Base-by-base conservation (phyloP, 441 rosid genomes). In the Pelargonium exstipulatum region DNA sequence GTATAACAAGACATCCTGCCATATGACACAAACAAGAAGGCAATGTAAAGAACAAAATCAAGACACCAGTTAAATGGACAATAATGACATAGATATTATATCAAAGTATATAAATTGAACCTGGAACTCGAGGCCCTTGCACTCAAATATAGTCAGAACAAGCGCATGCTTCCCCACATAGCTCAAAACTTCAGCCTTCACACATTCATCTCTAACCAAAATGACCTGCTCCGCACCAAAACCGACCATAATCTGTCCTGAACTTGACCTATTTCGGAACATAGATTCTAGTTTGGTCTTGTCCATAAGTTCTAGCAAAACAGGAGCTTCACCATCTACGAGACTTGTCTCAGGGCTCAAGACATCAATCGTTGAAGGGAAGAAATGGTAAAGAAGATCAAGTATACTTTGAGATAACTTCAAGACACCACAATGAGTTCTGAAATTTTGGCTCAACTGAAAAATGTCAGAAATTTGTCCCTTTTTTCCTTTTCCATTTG, bases 51-150 rank as follows among this genome's bases (percentile, higher is more conserved):
- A n/a, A n/a, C n/a, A n/a, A n/a, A n/a, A n/a, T n/a, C n/a, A n/a
- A n/a, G n/a, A n/a, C n/a, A n/a, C n/a, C n/a, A n/a, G n/a, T n/a
- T n/a, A n/a, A n/a, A n/a, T n/a, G n/a, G n/a, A n/a, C n/a, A n/a
- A n/a, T n/a, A n/a, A n/a, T n/a, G n/a, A n/a, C n/a, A n/a, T n/a
- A n/a, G n/a, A n/a, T n/a, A n/a, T n/a, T n/a, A n/a, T n/a, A n/a
- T n/a, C n/a, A n/a, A n/a, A n/a, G n/a, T n/a, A n/a, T n/a, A n/a
- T n/a, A n/a, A n/a, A n/a, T n/a, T n/a, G n/a, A n/a, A n/a, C n/a
- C n/a, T 74, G 70, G 20, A 74, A 74, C 24, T 74, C 77, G 51
- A 69, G 62, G 60, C 67, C 77, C 64, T 73, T 53, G 72, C 77
- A 73, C 72, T 74, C 73, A 12, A 24, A 49, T 22, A 69, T 69